Base-by-base conservation (phyloP, 2,329 filamentous ascomycete species). In the Davidsoniella virescens region DNA sequence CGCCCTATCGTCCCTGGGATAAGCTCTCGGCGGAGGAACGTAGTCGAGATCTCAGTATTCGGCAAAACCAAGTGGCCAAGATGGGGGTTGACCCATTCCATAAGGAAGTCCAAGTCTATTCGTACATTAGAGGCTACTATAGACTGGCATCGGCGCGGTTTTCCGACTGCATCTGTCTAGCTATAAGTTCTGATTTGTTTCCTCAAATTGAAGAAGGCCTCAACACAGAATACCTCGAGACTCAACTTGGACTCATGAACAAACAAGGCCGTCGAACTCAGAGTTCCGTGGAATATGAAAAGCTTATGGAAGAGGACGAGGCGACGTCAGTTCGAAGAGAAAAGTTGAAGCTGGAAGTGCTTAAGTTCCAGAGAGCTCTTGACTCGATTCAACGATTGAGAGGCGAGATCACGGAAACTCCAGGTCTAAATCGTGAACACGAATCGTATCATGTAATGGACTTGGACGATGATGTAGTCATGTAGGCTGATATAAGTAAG, bases 121-220 rank as follows among this genome's bases (percentile, higher is more conserved):
- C 78, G 0, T 76, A 77, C 3, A 70, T 84, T 42, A 68, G 80
- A 0, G 80, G 74, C 0, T 87, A 87, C 60, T 87, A 87, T 58
- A 69, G 75, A 44, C 72, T 81, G 4, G 81, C 83, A 0, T 73
- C 76, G 0, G 64, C 70, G 33, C 72, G 82, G 1, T 82, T 86
- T 56, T 69, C 77, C 0, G 82, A 87, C 50, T 61, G 64, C 2
- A 64, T 70, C 5, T 63, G 67, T 1, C 65, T 74, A 20, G 65
- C 69, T 44, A 61, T 75, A 49, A 65, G 70, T 9, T 70, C 69
- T 8, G 67, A 70, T 3, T 65, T 73, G 59, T 65, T 75, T 5
- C 71, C 71, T 0, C 59, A 65, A 74, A 5, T 62, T 66, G 7
- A 53, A 57, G 2, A 56, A 63, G 44, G 16, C 6, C 44, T 53